Evolutionary conservation across 495 filamentous ascomycete species (phyloP).

Genomic region (Aspergillus ostianus): DNA sequence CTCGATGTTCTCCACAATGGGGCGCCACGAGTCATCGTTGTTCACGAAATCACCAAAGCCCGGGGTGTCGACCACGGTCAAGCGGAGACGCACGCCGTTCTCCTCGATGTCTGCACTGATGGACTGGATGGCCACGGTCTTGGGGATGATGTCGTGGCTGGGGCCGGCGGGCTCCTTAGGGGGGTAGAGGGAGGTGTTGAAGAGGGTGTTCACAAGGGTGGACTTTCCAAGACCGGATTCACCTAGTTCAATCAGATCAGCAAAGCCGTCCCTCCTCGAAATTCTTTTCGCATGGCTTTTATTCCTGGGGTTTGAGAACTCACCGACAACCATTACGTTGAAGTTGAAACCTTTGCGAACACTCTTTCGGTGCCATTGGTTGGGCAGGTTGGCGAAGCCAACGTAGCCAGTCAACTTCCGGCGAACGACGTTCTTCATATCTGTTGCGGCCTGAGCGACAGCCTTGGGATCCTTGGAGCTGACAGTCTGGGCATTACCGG

Average conservation of each 20-base stretch:
- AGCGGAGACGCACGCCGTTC: slow-evolving; percentile 93
- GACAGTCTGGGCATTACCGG: slow-evolving; percentile 62
- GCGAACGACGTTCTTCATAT: slow-evolving; percentile 96
- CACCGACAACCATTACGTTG: slow-evolving; percentile 99
- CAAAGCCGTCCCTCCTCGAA: not conserved
- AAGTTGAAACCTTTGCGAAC: slow-evolving; percentile 99
- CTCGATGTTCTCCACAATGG: slow-evolving; percentile 99
- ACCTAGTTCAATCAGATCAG: slow-evolving; percentile 53
- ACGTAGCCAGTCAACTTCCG: slow-evolving; percentile 98
- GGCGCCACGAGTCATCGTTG: slow-evolving; percentile 98
- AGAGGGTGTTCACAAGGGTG: slow-evolving; percentile 97
- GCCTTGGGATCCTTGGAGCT: slow-evolving; percentile 84
- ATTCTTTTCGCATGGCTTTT: not conserved
- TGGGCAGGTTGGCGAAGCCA: slow-evolving; percentile 97
- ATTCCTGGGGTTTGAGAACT: slow-evolving; percentile 21
- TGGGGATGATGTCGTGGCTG: slow-evolving; percentile 96
- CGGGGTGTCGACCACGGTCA: slow-evolving; percentile 97
- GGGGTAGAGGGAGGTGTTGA: slow-evolving; percentile 99
- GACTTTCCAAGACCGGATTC: slow-evolving; percentile 99
- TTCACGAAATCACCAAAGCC: slow-evolving; percentile 99
- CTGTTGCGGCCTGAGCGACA: slow-evolving; percentile 69
- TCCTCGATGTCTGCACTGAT: slow-evolving; percentile 99
- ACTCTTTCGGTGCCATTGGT: slow-evolving; percentile 99
- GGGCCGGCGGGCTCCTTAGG: slow-evolving; percentile 97
- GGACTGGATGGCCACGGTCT: slow-evolving; percentile 97